Percentiles rank a stretch among this genome's conserved stretches.
Conservation (phyloP, 306 rosid species). For the Inga oerstediana region DNA sequence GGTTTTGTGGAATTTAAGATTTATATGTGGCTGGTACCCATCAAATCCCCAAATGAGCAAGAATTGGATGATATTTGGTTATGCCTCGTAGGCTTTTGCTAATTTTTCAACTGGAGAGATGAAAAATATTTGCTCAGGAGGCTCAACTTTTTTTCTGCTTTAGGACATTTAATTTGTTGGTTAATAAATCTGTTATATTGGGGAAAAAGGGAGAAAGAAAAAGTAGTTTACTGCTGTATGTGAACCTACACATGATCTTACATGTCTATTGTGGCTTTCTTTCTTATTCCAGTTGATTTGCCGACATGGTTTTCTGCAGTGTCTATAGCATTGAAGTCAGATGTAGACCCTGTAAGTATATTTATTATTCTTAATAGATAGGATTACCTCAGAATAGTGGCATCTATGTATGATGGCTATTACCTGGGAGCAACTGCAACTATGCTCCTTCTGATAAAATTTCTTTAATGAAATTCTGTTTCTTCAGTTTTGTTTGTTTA, state of each 20-base stretch:
- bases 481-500: background rate
- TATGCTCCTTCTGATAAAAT: conserved; percentile 15
- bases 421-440: background rate
- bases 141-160: background rate
- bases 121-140: conserved; percentile 4
- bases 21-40: conserved; percentile 9
- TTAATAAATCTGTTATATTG: background rate
- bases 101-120: conserved; percentile 21
- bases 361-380: conserved; percentile 18
- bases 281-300: conserved; percentile 72
- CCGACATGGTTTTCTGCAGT: conserved; percentile 89
- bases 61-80: conserved; percentile 8
- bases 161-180: conserved; percentile 25
- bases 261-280: conserved; percentile 48
- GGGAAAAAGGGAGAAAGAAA: background rate
- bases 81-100: conserved; percentile 3
- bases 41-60: conserved; percentile 9
- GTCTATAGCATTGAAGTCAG: conserved; percentile 72
- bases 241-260: conserved; percentile 37
- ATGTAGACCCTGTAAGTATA: conserved; percentile 81
- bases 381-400: conserved; percentile 21
- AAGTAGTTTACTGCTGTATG: background rate
- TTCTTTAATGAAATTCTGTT: background rate
- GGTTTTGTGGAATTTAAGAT: background rate
- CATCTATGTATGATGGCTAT: conserved; percentile 11